These are phyloP conservation scores for Diaporthe vexans DNA, from an alignment of 2,329 filamentous ascomycete genomes.

Conservation along the genomic window DNA sequence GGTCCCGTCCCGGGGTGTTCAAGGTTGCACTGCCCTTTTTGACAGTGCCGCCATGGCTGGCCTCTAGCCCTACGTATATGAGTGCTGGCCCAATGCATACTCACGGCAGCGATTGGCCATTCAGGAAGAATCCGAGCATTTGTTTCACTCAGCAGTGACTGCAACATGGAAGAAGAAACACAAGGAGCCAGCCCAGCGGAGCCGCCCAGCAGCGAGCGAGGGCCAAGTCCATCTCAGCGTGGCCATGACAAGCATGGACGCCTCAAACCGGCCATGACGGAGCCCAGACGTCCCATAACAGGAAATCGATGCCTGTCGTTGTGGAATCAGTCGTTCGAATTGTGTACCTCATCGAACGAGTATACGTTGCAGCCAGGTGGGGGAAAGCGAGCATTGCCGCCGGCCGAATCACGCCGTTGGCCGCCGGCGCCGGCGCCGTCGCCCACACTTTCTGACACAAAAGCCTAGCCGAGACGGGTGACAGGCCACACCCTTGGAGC, in stretches of 20 bases:
- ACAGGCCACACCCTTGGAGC: conserved; percentile 19
- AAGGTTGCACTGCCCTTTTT: background rate
- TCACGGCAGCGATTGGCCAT: background rate
- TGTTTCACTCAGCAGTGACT: conserved; percentile 19
- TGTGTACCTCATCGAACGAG: background rate
- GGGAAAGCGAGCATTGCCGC: conserved; percentile 12
- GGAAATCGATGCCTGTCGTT: conserved; percentile 19
- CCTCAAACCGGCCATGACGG: conserved; percentile 16
- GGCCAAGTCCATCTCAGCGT: conserved; percentile 9
- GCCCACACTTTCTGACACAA: conserved; percentile 18
- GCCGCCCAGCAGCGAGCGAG: background rate
- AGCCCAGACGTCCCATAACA: conserved; percentile 11
- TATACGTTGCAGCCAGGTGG: conserved; percentile 2
- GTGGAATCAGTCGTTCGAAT: background rate
- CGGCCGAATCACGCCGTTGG: conserved; percentile 16
- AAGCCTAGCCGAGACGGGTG: conserved; percentile 27
- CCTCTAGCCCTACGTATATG: conserved; percentile 19
- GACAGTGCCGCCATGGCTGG: background rate
- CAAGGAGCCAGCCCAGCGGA: background rate
- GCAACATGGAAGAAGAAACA: background rate
- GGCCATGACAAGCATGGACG: background rate
- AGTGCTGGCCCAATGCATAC: background rate
- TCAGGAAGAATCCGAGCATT: background rate
- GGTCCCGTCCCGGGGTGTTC: background rate
- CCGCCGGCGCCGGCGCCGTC: conserved; percentile 16